Evolutionary conservation across 202 grass and related monocot species (phyloP).

Genomic region (Thinopyrum obtusiflorum): DNA sequence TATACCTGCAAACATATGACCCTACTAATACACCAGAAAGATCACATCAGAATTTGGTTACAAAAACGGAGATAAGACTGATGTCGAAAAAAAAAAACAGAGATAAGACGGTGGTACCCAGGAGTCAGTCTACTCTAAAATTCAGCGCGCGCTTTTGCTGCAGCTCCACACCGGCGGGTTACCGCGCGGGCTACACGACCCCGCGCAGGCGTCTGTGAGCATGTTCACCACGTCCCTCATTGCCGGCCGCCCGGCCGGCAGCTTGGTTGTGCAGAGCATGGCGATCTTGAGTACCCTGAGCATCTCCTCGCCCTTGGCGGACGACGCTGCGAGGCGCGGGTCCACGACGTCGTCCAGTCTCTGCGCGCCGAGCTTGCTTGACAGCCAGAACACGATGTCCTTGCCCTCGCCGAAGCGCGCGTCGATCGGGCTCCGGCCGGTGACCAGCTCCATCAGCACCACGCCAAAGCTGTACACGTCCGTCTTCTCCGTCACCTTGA

Average conservation of each 20-base stretch:
- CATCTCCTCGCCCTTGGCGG: conserved; percentile 48
- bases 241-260: conserved; percentile 53
- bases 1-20: too few species aligned
- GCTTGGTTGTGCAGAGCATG: conserved; percentile 56
- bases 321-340: conserved; percentile 27
- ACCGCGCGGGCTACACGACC: conserved; percentile 23
- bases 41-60: not conserved
- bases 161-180: conserved; percentile 23
- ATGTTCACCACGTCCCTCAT: conserved; percentile 94
- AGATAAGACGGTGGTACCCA: not conserved
- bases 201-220: conserved; percentile 48
- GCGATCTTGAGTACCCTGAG: conserved; percentile 67
- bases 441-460: conserved; percentile 66
- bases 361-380: conserved; percentile 36
- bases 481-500: conserved; percentile 76
- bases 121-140: conserved; percentile 32
- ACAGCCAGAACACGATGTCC: conserved; percentile 78
- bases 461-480: conserved; percentile 75
- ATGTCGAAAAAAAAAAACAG: not conserved
- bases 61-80: not conserved
- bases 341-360: conserved; percentile 53
- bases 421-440: conserved; percentile 66
- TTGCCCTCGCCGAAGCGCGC: conserved; percentile 57
- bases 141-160: conserved; percentile 51
- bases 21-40: not conserved